Base-by-base conservation (phyloP, 805 yeast genomes). In the Yarrowia sp. region DNA sequence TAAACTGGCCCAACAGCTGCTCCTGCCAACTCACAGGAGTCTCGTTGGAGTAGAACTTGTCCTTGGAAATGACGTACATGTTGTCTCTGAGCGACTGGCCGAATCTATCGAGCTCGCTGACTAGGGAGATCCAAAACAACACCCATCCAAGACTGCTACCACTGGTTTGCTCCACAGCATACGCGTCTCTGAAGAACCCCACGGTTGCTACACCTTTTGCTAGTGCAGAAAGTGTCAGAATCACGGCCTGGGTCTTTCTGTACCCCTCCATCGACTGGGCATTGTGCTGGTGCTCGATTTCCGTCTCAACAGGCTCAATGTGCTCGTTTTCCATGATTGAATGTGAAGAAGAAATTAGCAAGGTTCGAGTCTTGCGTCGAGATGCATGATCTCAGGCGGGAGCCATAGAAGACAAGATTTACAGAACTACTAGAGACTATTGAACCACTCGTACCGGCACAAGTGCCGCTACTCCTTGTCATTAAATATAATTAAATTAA, bases 11-110 rank as follows among this genome's bases (percentile, higher is more conserved):
- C 5, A 59, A 9, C 32, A 59, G 10, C 19, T 43, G 42, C 19
- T 59, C 65, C 42, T 59, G 65, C 65, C 65, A 59, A 3, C 42
- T 45, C 2, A n/a, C 65, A 7, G 65, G 65, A 8, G 65, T 59
- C 14, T 45, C 65, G 14, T 59, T 45, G 19, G 65, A 59, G 42
- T 59, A 59, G 26, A 59, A 59, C 52, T 59, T 59, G 16, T 32
- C 32, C 52, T 59, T 59, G 50, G 65, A 59, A 8, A 59, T 43
- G 14, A 59, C 65, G 45, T 43, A 59, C 42, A 43, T 26, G 35
- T 59, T 45, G 16, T 59, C 65, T 35, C 65, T n/a, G 36, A 59
- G 52, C n/a, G 65, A 59, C 42, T 59, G 65, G 4, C 16, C 65
- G 9, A 59, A 59, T 8, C 65, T 15, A 42, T 59, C 65, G 5